Conservation (phyloP, 2,329 filamentous ascomycete species). For the Fusarium oligoseptatum region DNA sequence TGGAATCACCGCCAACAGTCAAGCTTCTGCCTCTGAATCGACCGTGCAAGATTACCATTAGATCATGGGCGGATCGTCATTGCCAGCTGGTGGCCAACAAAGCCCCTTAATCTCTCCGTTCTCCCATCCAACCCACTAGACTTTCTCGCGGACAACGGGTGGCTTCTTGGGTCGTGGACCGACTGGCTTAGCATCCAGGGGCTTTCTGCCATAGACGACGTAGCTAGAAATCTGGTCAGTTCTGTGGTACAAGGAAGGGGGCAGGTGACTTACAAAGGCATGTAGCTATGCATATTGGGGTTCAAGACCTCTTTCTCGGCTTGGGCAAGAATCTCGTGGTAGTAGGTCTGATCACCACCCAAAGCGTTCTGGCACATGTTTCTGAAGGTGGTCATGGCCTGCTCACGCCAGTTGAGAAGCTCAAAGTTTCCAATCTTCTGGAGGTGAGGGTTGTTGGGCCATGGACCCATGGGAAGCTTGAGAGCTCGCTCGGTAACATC, state of each 20-base stretch:
- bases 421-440: conserved; percentile 48
- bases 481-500: conserved; percentile 46
- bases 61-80: not conserved
- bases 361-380: conserved; percentile 42
- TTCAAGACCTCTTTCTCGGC: conserved; percentile 39
- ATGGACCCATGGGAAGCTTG: conserved; percentile 49
- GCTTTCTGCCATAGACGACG: conserved; percentile 29
- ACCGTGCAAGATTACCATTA: not conserved
- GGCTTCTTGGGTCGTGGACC: not conserved
- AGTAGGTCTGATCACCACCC: conserved; percentile 38
- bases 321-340: conserved; percentile 37
- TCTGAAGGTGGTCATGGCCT: conserved; percentile 38
- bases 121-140: not conserved
- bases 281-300: conserved; percentile 43
- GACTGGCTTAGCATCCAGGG: not conserved
- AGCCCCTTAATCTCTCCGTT: not conserved
- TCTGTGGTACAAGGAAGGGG: not conserved
- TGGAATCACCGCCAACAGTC: not conserved
- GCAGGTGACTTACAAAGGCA: conserved; percentile 35
- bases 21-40: not conserved
- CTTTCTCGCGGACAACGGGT: not conserved
- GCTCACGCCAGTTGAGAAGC: conserved; percentile 42
- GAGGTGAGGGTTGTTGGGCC: conserved; percentile 48
- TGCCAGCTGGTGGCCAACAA: not conserved
- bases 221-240: conserved; percentile 13